Percentiles rank a stretch among this genome's conserved stretches.
Conservation (phyloP, 2,329 filamentous ascomycete species). For the Arthrocladium fulminans region DNA sequence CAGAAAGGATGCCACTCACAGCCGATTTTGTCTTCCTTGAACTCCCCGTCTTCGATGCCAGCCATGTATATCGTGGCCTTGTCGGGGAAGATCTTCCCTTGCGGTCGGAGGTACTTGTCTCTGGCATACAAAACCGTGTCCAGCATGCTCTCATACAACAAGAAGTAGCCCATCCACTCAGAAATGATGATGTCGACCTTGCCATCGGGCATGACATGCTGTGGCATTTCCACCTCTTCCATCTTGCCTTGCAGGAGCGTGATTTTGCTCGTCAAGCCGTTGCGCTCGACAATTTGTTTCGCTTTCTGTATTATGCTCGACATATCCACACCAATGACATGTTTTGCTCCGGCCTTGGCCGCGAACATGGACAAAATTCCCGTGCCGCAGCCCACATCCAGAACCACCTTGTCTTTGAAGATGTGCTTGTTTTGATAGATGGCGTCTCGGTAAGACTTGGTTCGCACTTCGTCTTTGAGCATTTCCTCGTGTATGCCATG, state of each 20-base stretch:
- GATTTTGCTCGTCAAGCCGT: constrained; percentile 92
- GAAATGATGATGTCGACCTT: constrained; percentile 99
- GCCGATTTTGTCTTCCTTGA: constrained; percentile 99
- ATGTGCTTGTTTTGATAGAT: constrained; percentile 95
- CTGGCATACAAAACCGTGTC: constrained; percentile 96
- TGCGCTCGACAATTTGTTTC: constrained; percentile 81
- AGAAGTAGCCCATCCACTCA: constrained; percentile 99
- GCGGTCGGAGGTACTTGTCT: constrained; percentile 78
- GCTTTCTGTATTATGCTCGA: constrained; percentile 99
- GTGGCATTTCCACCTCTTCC: constrained; percentile 93
- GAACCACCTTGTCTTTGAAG: constrained; percentile 85
- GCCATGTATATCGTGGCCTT: constrained; percentile 97
- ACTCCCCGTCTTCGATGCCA: constrained; percentile 96
- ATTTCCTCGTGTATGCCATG: constrained; percentile 57
- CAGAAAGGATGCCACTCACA: constrained; percentile 53
- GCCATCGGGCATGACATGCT: constrained; percentile 42
- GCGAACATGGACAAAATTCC: constrained; percentile 99
- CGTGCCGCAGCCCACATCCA: constrained; percentile 95
- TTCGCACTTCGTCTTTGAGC: constrained; percentile 76
- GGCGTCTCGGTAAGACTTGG: constrained; percentile 89
- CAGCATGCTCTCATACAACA: constrained; percentile 97
- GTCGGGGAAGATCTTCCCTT: constrained; percentile 94
- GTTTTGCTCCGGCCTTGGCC: constrained; percentile 89
- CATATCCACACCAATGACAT: constrained; percentile 99
- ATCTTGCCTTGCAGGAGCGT: constrained; percentile 98